phyloP scores from a whole-genome alignment of 768 basidiomycete genomes.

The Mrakia blollopis region DNA sequence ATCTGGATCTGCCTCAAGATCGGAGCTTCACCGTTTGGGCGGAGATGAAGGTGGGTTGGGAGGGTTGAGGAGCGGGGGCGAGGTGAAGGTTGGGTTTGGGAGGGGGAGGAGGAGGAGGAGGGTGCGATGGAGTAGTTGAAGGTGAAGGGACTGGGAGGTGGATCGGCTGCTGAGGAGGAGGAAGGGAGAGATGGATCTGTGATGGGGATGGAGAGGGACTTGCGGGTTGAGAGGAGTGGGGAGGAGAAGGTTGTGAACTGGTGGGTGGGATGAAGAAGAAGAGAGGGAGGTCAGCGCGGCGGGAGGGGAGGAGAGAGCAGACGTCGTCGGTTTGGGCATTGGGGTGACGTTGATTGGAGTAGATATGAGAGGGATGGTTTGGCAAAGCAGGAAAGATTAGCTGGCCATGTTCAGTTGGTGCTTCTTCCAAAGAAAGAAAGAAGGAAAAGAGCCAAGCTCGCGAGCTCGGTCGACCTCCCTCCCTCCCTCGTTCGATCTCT shows the following conservation, averaged over 20 bases:
- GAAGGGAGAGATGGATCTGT: not conserved
- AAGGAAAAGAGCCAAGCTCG: too few relatives aligned
- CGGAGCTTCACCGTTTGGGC: not conserved
- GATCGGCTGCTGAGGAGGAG: not conserved
- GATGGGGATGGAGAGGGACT: not conserved
- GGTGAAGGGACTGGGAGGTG: not conserved
- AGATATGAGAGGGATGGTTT: too few relatives aligned
- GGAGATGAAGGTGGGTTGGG: not conserved
- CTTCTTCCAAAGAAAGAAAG: too few relatives aligned
- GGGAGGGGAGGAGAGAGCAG: too few relatives aligned
- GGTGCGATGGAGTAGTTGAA: not conserved
- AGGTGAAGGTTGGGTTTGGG: too few relatives aligned
- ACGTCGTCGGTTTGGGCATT: too few relatives aligned
- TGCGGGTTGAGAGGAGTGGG: not conserved
- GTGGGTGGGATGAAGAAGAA: not conserved
- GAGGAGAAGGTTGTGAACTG: not conserved
- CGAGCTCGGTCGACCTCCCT: too few relatives aligned
- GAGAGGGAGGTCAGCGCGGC: not conserved
- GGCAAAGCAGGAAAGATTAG: too few relatives aligned
- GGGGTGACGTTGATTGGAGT: too few relatives aligned
- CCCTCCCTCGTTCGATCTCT: too few relatives aligned
- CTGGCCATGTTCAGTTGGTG: too few relatives aligned
- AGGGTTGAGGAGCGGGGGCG: not conserved
- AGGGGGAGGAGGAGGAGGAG: not conserved
- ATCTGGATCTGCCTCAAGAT: too few relatives aligned